Evolutionary conservation across 2,329 filamentous ascomycete genomes (phyloP).

Genomic region (Fusarium austroafricanum): DNA sequence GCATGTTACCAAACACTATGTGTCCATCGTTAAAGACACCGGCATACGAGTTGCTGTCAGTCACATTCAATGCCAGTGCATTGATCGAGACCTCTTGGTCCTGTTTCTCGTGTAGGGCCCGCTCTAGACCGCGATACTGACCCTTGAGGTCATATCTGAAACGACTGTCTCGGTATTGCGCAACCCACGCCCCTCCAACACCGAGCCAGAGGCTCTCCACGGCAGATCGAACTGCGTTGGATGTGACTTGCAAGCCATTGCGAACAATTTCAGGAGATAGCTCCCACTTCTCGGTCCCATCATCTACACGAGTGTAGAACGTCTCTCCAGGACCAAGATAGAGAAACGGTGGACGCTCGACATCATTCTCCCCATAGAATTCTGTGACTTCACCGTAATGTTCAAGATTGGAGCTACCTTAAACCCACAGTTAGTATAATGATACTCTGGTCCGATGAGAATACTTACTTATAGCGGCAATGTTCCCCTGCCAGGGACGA

Average conservation of each 20-base stretch:
- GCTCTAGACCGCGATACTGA: conserved; percentile 18
- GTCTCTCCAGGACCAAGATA: conserved; percentile 30
- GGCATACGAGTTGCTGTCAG: conserved; percentile 20
- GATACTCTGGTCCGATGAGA: too few species aligned
- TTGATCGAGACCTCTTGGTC: conserved; percentile 14
- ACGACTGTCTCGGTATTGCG: conserved; percentile 35
- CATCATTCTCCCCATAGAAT: conserved; percentile 33
- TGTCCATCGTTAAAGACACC: conserved; percentile 32
- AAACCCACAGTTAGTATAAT: not conserved
- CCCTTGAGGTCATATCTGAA: conserved; percentile 34
- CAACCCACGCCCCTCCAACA: conserved; percentile 34
- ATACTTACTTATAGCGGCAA: conserved; percentile 32
- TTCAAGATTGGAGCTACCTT: conserved; percentile 35
- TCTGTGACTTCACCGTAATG: conserved; percentile 31
- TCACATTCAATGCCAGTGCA: conserved; percentile 35
- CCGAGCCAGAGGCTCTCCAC: conserved; percentile 40
- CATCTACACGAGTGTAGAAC: conserved; percentile 37
- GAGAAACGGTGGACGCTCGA: conserved; percentile 40
- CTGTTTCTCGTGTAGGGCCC: not conserved
- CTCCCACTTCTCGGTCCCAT: conserved; percentile 33
- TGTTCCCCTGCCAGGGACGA: conserved; percentile 21
- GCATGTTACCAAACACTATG: conserved; percentile 12
- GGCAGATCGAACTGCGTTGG: conserved; percentile 11
- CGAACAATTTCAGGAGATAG: conserved; percentile 6
- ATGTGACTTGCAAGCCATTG: conserved; percentile 16